Evolutionary conservation across 1,284 basidiomycete species (phyloP), one percentile per base, ranked within the genome.

Genomic region (Takashimella tepidaria): DNA sequence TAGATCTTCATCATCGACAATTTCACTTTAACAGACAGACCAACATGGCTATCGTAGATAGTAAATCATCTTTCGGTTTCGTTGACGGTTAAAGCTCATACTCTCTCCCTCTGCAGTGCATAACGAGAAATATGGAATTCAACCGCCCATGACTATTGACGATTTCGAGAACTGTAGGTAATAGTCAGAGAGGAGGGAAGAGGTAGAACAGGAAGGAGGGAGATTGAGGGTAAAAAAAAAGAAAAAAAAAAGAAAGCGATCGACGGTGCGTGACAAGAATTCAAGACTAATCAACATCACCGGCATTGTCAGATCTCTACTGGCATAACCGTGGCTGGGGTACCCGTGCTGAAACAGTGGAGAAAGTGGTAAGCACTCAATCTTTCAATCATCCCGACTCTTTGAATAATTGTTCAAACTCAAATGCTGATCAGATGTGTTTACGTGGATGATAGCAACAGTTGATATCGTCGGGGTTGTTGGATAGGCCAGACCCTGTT

Each of bases 251-350:
- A n/a, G n/a, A n/a, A n/a, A n/a, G n/a, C n/a, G n/a, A n/a, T n/a
- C n/a, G n/a, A n/a, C n/a, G n/a, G n/a, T 12, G 26, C 2, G 45
- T 20, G 24, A 16, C 41, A 67, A 31, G 63, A 54, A 46, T 59
- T 50, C 26, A 49, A 16, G n/a, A 37, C 51, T 61, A n/a, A 20
- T 16, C 22, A 21, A 16, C 13, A 65, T 49, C 58, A 57, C 53
- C 64, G 54, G 81, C 80, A 81, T 66, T 82, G 81, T 63, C 82
- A 83, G 65, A 77, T 67, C 63, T 76, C 24, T 88, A 86, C 69
- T 88, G 83, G 84, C 63, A 70, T 56, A 77, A 77, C 57, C 58
- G 84, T 80, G 82, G 83, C 47, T 91, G 88, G 88, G 88, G 88
- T 19, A 80, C 80, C 3, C 81, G 83, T 1, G 63, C 78, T 23